Evolutionary conservation across 257 asterid species (phyloP), one percentile per base, ranked within the genome.

Genomic region (Voacanga thouarsii): DNA sequence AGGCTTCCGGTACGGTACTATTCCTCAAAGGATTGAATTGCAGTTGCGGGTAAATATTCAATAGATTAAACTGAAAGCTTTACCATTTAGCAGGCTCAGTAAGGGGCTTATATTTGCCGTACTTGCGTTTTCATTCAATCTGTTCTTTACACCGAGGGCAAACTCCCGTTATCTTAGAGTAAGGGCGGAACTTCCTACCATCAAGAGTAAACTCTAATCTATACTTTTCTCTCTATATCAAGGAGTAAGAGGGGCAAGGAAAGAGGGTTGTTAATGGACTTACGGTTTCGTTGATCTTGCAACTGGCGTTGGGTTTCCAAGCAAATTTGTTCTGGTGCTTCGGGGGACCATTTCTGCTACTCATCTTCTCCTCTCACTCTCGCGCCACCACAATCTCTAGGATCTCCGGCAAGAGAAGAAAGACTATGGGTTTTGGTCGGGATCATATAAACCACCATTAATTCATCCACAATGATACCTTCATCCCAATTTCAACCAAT

Each of bases 261-360:
- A 28, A 23, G 71, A n/a, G 51, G 24, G n/a, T n/a, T n/a, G n/a
- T n/a, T n/a, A n/a, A n/a, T n/a, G n/a, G n/a, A n/a, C n/a, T n/a
- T n/a, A n/a, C n/a, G n/a, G n/a, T n/a, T n/a, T n/a, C n/a, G n/a
- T n/a, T n/a, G n/a, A n/a, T n/a, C n/a, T n/a, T n/a, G n/a, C n/a
- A n/a, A n/a, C n/a, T n/a, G n/a, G n/a, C n/a, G n/a, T n/a, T n/a
- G n/a, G n/a, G n/a, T n/a, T n/a, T n/a, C n/a, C n/a, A n/a, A n/a
- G n/a, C n/a, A n/a, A n/a, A n/a, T n/a, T n/a, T n/a, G 91, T 92
- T 94, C 80, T 87, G 92, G 90, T 94, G 97, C 86, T 91, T 94
- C 24, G 92, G 97, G 67, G 96, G 94, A 75, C 99, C 96, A 77
- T 79, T 86, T 45, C 86, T 80, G 86, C 88, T 61, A 81, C 88